These are phyloP conservation scores for Lentinula guzmanii DNA, from an alignment of 768 basidiomycete genomes.

Conservation along the genomic window DNA sequence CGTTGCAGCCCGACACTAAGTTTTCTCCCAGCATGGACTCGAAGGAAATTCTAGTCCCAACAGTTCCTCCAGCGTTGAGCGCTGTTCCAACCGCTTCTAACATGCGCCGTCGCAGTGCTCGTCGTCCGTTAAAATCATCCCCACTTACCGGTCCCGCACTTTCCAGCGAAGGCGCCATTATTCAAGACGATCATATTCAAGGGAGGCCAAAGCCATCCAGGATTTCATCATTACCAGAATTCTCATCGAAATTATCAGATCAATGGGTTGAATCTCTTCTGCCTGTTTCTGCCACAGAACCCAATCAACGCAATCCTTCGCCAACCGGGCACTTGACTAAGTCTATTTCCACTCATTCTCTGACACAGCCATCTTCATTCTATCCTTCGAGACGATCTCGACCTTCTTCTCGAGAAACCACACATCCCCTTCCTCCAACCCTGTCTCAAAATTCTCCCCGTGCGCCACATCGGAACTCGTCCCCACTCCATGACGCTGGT, in stretches of 20 bases:
- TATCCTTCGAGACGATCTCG: background rate
- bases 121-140: constrained; percentile 1
- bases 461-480: background rate
- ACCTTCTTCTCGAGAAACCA: background rate
- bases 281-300: background rate
- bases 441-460: background rate
- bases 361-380: background rate
- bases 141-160: constrained; percentile 1
- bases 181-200: background rate
- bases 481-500: background rate
- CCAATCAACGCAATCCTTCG: background rate
- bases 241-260: background rate
- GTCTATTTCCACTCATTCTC: background rate
- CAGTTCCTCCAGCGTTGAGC: background rate
- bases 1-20: background rate
- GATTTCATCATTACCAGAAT: background rate
- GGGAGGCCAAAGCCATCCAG: background rate
- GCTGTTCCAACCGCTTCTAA: background rate
- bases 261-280: background rate
- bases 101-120: background rate
- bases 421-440: background rate
- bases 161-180: background rate
- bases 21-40: background rate
- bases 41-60: background rate
- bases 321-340: background rate